phyloP scores from a whole-genome alignment of 2,329 filamentous ascomycete species.

The Coleophoma cylindrospora region DNA sequence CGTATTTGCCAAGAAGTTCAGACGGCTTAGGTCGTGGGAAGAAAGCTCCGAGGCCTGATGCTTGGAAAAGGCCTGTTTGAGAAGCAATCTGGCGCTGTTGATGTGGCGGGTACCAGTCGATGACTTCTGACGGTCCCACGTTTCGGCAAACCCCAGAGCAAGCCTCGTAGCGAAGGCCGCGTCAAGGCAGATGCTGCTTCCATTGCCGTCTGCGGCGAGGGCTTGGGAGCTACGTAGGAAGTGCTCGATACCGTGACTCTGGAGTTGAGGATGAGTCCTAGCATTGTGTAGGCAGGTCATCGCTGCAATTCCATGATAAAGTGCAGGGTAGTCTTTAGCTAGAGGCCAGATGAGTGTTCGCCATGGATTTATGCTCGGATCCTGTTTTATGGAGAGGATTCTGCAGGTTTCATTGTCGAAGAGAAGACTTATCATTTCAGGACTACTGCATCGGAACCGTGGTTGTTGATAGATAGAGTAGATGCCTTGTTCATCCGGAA shows the following conservation, averaged over 20 bases:
- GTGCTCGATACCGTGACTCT: not conserved
- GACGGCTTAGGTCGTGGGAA: slow-evolving; percentile 39
- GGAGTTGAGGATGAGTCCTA: not conserved
- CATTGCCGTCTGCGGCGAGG: not conserved
- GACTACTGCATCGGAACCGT: not conserved
- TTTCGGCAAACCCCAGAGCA: slow-evolving; percentile 59
- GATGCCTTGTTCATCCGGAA: not conserved
- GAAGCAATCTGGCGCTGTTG: slow-evolving; percentile 55
- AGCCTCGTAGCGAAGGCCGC: slow-evolving; percentile 59
- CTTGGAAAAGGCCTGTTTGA: slow-evolving; percentile 30
- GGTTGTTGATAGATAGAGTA: not conserved
- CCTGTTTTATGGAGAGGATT: slow-evolving; percentile 65
- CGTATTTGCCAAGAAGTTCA: slow-evolving; percentile 62
- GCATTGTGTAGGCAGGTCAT: slow-evolving; percentile 56
- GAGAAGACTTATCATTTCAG: slow-evolving; percentile 38
- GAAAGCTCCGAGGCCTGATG: slow-evolving; percentile 32
- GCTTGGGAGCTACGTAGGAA: not conserved
- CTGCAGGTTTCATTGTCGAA: slow-evolving; percentile 60
- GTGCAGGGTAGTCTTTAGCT: slow-evolving; percentile 51
- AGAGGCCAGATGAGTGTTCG: slow-evolving; percentile 60
- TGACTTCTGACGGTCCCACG: slow-evolving; percentile 57
- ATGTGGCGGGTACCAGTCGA: slow-evolving; percentile 62
- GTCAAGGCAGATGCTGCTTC: not conserved
- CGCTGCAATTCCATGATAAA: slow-evolving; percentile 59
- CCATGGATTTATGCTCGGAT: slow-evolving; percentile 62